Percentiles rank a stretch among this genome's conserved stretches.
phyloP scores from a whole-genome alignment of 805 yeast genomes.

The Candida boidinii region DNA sequence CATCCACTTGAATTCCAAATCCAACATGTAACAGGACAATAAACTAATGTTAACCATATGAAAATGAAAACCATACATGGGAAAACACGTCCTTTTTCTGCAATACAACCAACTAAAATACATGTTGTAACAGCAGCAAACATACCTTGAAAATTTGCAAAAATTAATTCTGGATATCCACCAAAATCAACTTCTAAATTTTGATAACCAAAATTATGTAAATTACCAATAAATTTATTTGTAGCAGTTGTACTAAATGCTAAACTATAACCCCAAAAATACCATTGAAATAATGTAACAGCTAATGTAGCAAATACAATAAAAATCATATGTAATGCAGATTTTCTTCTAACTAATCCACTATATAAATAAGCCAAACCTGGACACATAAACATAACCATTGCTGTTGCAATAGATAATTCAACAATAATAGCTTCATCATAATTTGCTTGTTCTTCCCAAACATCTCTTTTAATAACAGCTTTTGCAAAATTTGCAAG shows the following conservation, averaged over 20 bases:
- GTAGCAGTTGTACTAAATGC: slow-evolving; percentile 77
- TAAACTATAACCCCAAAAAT: slow-evolving; percentile 95
- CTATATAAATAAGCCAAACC: slow-evolving; percentile 90
- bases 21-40: slow-evolving; percentile 95
- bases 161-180: slow-evolving; percentile 74
- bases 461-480: slow-evolving; percentile 16
- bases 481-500: too few species aligned
- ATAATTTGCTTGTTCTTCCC: slow-evolving; percentile 21
- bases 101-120: slow-evolving; percentile 85
- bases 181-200: slow-evolving; percentile 43
- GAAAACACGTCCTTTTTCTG: slow-evolving; percentile 84
- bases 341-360: slow-evolving; percentile 83
- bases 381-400: slow-evolving; percentile 89
- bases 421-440: slow-evolving; percentile 40
- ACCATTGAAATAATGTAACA: slow-evolving; percentile 84
- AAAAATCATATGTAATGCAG: slow-evolving; percentile 85
- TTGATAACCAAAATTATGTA: slow-evolving; percentile 75
- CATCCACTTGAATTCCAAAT: slow-evolving; percentile 91
- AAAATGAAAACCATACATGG: slow-evolving; percentile 80
- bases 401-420: slow-evolving; percentile 51
- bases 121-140: slow-evolving; percentile 88
- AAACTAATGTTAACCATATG: slow-evolving; percentile 84
- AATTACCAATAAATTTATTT: slow-evolving; percentile 82
- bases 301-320: slow-evolving; percentile 64
- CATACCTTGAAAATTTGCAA: slow-evolving; percentile 84